Evolutionary conservation across 2,329 filamentous ascomycete genomes (phyloP).

Genomic region (Aureobasidium leucospermi): DNA sequence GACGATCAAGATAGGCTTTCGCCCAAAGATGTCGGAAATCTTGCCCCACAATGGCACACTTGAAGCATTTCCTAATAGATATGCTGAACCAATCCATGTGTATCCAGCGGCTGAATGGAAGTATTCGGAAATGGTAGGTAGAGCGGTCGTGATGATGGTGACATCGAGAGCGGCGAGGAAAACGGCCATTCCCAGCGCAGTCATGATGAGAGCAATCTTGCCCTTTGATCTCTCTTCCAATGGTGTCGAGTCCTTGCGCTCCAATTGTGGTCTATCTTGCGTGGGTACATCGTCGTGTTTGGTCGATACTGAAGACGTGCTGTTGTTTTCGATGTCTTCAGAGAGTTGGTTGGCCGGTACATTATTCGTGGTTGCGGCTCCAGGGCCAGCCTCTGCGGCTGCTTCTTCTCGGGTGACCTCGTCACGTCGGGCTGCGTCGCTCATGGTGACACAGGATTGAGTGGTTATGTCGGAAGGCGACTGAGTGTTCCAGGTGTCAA

Average conservation of each 20-base stretch:
- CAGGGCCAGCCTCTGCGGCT: slow-evolving; percentile 17
- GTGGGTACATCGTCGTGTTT: slow-evolving; percentile 2
- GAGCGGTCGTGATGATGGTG: slow-evolving; percentile 55
- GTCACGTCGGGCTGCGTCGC: background rate
- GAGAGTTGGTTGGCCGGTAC: slow-evolving; percentile 17
- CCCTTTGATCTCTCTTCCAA: slow-evolving; percentile 25
- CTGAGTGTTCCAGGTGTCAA: background rate
- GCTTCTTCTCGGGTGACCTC: slow-evolving; percentile 16
- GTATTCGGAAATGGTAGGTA: slow-evolving; percentile 51
- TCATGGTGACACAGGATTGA: background rate
- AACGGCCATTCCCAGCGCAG: slow-evolving; percentile 45
- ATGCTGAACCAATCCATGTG: slow-evolving; percentile 48
- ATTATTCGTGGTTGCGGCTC: slow-evolving; percentile 17
- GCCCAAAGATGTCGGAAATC: slow-evolving; percentile 59
- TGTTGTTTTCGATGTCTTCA: slow-evolving; percentile 18
- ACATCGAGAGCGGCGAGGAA: slow-evolving; percentile 56
- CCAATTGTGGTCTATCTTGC: slow-evolving; percentile 18
- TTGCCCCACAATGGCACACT: slow-evolving; percentile 55
- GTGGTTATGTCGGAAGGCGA: background rate
- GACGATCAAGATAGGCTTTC: slow-evolving; percentile 54
- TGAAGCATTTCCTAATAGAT: slow-evolving; percentile 42
- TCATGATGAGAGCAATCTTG: slow-evolving; percentile 44
- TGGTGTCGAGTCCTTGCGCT: slow-evolving; percentile 16
- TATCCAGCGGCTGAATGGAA: slow-evolving; percentile 46
- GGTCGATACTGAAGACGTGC: background rate